Evolutionary conservation across 2,329 filamentous ascomycete genomes (phyloP).

Genomic region (Verticillium isaacii): DNA sequence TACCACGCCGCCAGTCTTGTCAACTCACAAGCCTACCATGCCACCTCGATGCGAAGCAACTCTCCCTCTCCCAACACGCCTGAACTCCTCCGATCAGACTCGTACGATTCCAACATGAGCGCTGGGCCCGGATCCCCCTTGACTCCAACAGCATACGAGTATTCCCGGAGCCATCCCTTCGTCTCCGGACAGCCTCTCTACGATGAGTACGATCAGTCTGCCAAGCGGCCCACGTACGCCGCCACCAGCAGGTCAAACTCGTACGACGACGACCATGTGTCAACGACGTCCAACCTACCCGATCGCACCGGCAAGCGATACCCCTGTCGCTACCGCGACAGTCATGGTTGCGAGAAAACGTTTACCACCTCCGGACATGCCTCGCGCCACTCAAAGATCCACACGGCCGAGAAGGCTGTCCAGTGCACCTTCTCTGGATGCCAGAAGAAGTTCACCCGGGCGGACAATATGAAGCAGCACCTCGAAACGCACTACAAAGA

Average conservation of each 20-base stretch:
- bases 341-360: slow-evolving; percentile 68
- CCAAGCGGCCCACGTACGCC: slow-evolving; percentile 37
- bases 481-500: slow-evolving; percentile 71
- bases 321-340: slow-evolving; percentile 68
- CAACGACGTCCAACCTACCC: slow-evolving; percentile 32
- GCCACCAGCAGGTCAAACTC: slow-evolving; percentile 41
- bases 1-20: slow-evolving; percentile 30
- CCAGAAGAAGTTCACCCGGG: slow-evolving; percentile 74
- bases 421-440: slow-evolving; percentile 64
- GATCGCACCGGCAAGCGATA: slow-evolving; percentile 60
- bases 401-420: slow-evolving; percentile 75
- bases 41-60: slow-evolving; percentile 26
- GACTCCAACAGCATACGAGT: slow-evolving; percentile 45
- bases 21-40: slow-evolving; percentile 26
- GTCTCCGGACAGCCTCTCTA: slow-evolving; percentile 3
- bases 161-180: slow-evolving; percentile 16
- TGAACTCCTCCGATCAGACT: slow-evolving; percentile 55
- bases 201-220: slow-evolving; percentile 19
- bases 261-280: slow-evolving; percentile 44
- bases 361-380: slow-evolving; percentile 83
- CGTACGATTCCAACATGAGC: slow-evolving; percentile 56
- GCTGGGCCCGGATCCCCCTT: slow-evolving; percentile 49
- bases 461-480: slow-evolving; percentile 87
- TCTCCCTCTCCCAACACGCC: slow-evolving; percentile 49
- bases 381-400: slow-evolving; percentile 80